Evolutionary conservation across 225 moss, liverwort and hornwort species (phyloP).

Genomic region (Thuidium tamariscinum): DNA sequence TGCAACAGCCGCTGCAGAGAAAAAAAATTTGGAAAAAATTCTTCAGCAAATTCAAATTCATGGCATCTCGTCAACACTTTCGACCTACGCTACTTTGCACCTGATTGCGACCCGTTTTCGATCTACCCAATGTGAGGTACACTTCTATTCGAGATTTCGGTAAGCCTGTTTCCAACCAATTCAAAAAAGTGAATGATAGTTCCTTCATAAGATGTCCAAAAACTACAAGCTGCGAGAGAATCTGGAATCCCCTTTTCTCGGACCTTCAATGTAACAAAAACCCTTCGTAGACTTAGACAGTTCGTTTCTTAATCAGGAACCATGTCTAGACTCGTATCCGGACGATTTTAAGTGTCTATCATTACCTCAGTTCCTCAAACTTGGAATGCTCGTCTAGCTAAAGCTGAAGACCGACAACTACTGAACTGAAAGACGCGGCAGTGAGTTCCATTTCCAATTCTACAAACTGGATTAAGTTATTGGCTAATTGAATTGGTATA

Average conservation of each 20-base stretch:
- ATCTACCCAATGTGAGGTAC: too few relatives aligned
- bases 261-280: too few relatives aligned
- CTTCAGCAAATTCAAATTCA: neutral
- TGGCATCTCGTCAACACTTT: neutral
- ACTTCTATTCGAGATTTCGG: neutral
- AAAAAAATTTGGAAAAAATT: neutral
- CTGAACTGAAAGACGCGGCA: neutral
- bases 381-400: neutral
- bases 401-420: neutral
- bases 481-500: neutral
- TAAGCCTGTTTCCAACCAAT: neutral
- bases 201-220: too few relatives aligned
- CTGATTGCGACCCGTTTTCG: neutral
- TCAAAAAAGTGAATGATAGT: too few relatives aligned
- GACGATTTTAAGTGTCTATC: neutral
- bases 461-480: too few relatives aligned
- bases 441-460: too few relatives aligned
- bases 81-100: neutral
- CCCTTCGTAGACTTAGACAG: too few relatives aligned
- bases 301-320: neutral
- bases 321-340: neutral
- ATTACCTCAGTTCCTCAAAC: neutral
- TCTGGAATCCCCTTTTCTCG: neutral
- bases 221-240: neutral
- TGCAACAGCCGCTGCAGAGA: constrained; percentile 19